These are phyloP conservation scores for Lactifluus subvellereus DNA, from an alignment of 768 basidiomycete genomes.

Conservation along the genomic window DNA sequence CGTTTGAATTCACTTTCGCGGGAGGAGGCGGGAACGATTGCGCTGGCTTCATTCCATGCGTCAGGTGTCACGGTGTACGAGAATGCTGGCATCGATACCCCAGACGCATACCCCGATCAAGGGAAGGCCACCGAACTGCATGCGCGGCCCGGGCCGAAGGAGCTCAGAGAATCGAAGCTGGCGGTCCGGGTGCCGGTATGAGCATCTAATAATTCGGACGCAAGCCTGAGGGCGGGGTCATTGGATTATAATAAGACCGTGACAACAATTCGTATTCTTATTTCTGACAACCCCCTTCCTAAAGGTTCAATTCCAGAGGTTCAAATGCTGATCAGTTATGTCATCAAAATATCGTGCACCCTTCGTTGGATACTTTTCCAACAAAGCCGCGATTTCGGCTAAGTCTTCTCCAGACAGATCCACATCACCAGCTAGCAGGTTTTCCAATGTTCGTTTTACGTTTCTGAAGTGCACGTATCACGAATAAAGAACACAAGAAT, in stretches of 20 bases:
- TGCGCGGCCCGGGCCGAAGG: constrained; percentile 7
- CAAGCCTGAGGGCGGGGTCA: too few relatives aligned
- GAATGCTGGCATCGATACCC: constrained; percentile 9
- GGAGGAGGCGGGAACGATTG: too few relatives aligned
- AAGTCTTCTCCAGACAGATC: constrained; percentile 32
- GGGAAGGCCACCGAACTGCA: constrained; percentile 12
- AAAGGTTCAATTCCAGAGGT: constrained; percentile 28
- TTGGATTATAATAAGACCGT: too few relatives aligned
- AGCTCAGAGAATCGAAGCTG: not conserved
- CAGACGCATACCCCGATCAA: constrained; percentile 17
- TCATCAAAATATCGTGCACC: constrained; percentile 37
- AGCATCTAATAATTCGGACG: too few relatives aligned
- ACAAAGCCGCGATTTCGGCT: constrained; percentile 35
- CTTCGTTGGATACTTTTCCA: constrained; percentile 34
- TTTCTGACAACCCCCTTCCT: too few relatives aligned
- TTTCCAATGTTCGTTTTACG: constrained; percentile 39
- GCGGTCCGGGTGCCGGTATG: not conserved
- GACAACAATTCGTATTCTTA: not conserved
- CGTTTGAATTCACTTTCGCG: too few relatives aligned
- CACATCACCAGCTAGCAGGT: constrained; percentile 37
- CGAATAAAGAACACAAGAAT: too few relatives aligned
- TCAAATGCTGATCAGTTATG: constrained; percentile 19
- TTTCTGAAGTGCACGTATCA: constrained; percentile 26
- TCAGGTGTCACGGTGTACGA: constrained; percentile 15
- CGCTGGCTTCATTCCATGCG: constrained; percentile 16